Evolutionary conservation across 164 flowering plant species (phyloP).

Genomic region (Magnolia kwangsiensis): DNA sequence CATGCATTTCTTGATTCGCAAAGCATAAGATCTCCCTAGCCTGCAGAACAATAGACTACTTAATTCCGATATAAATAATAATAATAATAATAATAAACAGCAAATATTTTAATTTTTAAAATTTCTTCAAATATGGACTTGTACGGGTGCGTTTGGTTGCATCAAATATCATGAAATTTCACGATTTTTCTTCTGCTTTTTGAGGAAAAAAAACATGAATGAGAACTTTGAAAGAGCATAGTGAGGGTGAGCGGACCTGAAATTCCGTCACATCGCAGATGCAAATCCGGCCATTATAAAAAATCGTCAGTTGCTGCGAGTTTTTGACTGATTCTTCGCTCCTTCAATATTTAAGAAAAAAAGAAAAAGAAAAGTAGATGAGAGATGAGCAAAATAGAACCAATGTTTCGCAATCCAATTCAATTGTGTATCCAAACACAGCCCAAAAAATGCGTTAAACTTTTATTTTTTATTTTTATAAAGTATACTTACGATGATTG

Average conservation of each 20-base stretch:
- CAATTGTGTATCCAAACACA: no score
- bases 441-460: no score
- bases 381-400: no score
- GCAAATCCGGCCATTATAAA: constrained; percentile 44
- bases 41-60: constrained; percentile 18
- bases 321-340: not conserved
- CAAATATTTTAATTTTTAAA: no score
- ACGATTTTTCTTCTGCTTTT: not conserved
- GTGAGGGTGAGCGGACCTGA: constrained; percentile 28
- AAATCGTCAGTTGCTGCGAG: constrained; percentile 38
- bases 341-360: not conserved
- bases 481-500: not conserved
- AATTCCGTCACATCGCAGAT: constrained; percentile 45
- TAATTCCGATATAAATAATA: no score
- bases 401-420: no score
- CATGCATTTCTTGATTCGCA: constrained; percentile 31
- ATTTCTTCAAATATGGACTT: no score
- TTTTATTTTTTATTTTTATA: no score
- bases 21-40: constrained; percentile 44
- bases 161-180: not conserved
- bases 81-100: no score
- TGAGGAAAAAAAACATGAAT: not conserved
- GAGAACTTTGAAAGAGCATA: not conserved
- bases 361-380: not conserved
- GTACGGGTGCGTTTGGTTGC: not conserved